phyloP scores from a whole-genome alignment of 495 filamentous ascomycete species.

The Annulohypoxylon stygium region DNA sequence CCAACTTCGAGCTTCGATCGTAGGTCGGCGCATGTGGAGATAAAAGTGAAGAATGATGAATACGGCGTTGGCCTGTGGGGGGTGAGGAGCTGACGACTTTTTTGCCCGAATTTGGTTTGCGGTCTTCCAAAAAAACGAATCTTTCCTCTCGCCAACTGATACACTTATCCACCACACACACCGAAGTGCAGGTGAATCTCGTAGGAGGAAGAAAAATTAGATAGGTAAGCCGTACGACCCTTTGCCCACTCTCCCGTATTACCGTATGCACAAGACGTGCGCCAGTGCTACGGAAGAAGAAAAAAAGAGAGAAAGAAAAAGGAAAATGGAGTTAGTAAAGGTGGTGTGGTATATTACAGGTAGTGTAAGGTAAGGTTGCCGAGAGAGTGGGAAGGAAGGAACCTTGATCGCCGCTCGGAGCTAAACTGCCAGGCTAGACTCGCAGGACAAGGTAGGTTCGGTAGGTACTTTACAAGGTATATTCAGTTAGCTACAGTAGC shows the following conservation, averaged over 20 bases:
- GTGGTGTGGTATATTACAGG: constrained; percentile 28
- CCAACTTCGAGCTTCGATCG: constrained; percentile 31
- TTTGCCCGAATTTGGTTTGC: constrained; percentile 11
- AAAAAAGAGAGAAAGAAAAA: constrained; percentile 5
- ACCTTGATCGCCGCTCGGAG: constrained; percentile 33
- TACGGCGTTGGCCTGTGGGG: neutral
- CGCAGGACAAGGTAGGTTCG: constrained; percentile 21
- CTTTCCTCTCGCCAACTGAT: constrained; percentile 18
- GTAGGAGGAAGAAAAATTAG: constrained; percentile 6
- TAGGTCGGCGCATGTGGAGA: constrained; percentile 7
- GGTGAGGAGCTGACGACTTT: neutral
- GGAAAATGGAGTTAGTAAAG: neutral
- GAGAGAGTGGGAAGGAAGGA: constrained; percentile 22
- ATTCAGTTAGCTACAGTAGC: constrained; percentile 16
- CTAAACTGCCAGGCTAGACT: constrained; percentile 4
- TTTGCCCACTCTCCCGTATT: constrained; percentile 27
- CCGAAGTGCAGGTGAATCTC: constrained; percentile 28
- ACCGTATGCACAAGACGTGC: constrained; percentile 25
- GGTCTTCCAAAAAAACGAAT: neutral
- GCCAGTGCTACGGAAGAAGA: constrained; percentile 33
- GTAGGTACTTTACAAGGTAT: constrained; percentile 31
- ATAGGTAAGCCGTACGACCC: constrained; percentile 28
- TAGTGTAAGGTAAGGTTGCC: constrained; percentile 19
- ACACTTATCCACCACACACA: constrained; percentile 25
- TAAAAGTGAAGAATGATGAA: neutral